Evolutionary conservation across 345 rosid genomes (phyloP).

Genomic region (Hibiscus tridactylites): DNA sequence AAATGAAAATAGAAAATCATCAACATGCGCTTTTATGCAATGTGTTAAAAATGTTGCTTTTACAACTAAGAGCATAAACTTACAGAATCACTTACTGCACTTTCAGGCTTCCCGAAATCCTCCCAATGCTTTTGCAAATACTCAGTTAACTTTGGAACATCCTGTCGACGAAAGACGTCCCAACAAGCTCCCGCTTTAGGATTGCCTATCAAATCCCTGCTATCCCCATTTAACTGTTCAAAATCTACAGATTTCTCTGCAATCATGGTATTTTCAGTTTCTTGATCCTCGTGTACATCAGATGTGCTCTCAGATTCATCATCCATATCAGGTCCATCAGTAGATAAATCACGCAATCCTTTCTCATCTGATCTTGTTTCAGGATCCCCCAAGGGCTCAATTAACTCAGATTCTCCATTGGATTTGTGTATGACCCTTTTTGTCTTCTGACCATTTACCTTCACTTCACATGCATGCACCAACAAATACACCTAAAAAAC

Average conservation of each 20-base stretch:
- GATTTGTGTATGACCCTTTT: conserved; percentile 19
- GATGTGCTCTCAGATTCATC: conserved; percentile 17
- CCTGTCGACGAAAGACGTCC: conserved; percentile 84
- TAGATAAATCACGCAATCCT: conserved; percentile 24
- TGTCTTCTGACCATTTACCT: conserved; percentile 21
- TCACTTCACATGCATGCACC: conserved; percentile 45
- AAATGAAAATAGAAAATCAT: conserved; percentile 19
- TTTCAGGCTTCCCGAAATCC: conserved; percentile 35
- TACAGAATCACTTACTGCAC: conserved; percentile 32
- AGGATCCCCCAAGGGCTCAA: conserved; percentile 15
- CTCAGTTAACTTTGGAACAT: conserved; percentile 56
- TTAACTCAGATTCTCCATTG: conserved; percentile 15
- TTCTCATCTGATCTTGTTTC: conserved; percentile 23
- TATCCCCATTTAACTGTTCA: conserved; percentile 14
- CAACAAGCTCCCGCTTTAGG: conserved; percentile 50
- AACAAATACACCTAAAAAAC: conserved; percentile 50
- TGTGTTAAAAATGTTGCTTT: background rate
- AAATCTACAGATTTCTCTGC: conserved; percentile 15
- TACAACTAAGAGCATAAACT: conserved; percentile 25
- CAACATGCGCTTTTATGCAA: conserved; percentile 9
- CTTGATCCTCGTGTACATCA: conserved; percentile 25
- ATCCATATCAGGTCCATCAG: conserved; percentile 20
- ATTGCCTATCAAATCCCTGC: conserved; percentile 12
- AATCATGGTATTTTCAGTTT: conserved; percentile 12
- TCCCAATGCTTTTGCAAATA: conserved; percentile 39